Conservation (phyloP, 2,329 filamentous ascomycete species). For the Thielaviopsis ethacetica region DNA sequence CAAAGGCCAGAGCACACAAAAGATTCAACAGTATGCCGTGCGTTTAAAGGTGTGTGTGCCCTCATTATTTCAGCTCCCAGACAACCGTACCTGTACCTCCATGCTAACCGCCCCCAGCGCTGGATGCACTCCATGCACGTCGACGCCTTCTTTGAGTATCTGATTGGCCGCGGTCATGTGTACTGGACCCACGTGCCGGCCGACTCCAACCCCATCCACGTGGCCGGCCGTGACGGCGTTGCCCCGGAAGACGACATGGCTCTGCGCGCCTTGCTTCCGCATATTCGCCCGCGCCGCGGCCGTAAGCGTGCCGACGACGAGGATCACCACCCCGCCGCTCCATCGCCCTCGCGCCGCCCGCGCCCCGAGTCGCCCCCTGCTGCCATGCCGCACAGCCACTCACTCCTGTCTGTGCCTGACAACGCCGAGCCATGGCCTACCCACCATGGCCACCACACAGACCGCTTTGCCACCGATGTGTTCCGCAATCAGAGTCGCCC, state of each 20-base stretch:
- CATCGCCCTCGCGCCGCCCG: conserved; percentile 45
- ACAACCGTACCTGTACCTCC: too few relatives aligned
- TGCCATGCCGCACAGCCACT: neutral
- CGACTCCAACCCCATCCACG: conserved; percentile 42
- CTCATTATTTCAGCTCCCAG: too few relatives aligned
- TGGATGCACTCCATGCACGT: conserved; percentile 98
- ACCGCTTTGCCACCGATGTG: neutral
- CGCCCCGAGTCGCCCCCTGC: conserved; percentile 23
- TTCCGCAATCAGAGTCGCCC: neutral
- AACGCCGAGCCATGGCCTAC: neutral
- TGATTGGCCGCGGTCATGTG: conserved; percentile 44
- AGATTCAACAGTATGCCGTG: conserved; percentile 89
- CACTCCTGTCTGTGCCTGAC: neutral
- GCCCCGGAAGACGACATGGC: conserved; percentile 78
- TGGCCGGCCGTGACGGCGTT: conserved; percentile 62
- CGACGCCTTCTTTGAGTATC: conserved; percentile 85
- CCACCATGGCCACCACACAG: neutral
- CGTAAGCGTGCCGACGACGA: conserved; percentile 48
- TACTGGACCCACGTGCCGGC: conserved; percentile 68
- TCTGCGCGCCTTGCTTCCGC: conserved; percentile 65
- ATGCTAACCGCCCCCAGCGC: conserved; percentile 34
- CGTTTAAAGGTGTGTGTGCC: conserved; percentile 61
- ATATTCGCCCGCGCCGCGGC: conserved; percentile 48
- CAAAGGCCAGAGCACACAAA: conserved; percentile 80
- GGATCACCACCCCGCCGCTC: conserved; percentile 29